phyloP scores from a whole-genome alignment of 257 asterid genomes.

The Solanum boliviense region DNA sequence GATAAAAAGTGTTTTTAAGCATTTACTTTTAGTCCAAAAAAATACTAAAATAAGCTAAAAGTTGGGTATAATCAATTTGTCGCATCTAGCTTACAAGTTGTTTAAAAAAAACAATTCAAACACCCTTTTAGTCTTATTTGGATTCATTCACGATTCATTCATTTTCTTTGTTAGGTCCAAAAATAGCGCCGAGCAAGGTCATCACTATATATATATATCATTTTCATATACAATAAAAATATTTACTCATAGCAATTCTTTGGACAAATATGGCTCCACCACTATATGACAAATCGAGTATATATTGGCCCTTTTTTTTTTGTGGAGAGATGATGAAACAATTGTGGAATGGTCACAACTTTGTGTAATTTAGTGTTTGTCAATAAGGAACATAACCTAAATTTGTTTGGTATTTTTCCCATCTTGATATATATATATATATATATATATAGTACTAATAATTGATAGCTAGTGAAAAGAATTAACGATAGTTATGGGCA shows the following conservation, averaged over 20 bases:
- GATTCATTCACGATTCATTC: no score
- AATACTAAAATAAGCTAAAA: no score
- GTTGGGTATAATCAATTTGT: no score
- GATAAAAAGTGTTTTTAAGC: no score
- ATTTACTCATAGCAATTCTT: not conserved
- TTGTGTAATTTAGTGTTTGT: not conserved
- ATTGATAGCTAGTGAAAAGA: not conserved
- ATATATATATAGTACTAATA: not conserved
- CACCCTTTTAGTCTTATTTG: not conserved
- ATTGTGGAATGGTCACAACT: not conserved
- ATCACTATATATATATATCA: not conserved
- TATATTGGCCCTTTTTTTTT: not conserved
- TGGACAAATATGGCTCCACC: not conserved
- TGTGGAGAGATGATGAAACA: not conserved
- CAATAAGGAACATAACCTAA: not conserved
- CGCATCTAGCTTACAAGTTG: no score
- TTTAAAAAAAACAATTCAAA: no score
- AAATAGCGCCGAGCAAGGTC: not conserved
- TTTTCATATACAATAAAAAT: no score
- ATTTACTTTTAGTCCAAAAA: no score
- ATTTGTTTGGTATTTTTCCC: not conserved
- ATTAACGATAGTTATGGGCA: not conserved
- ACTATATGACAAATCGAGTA: not conserved
- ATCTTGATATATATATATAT: not conserved
- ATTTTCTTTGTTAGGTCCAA: rapidly evolving